Percentiles rank a stretch among this genome's conserved stretches.
Conservation (phyloP, 208 protist species). For the Trypanosoma avium region DNA sequence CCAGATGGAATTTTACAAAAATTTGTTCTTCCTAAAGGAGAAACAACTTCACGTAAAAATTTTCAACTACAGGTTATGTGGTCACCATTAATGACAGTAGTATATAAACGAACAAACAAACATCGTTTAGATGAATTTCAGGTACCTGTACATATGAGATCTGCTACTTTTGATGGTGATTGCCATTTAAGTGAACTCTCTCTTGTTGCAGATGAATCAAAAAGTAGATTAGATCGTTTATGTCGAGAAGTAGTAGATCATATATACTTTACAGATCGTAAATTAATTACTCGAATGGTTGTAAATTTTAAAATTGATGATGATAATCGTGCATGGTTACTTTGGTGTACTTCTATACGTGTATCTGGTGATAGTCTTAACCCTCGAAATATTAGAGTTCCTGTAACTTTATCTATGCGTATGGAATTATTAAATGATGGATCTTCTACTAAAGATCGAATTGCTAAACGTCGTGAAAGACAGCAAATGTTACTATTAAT, state of each 20-base stretch:
- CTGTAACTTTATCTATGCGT: constrained; percentile 59
- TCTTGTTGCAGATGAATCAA: constrained; percentile 83
- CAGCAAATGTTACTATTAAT: constrained; percentile 76
- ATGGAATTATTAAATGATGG: constrained; percentile 75
- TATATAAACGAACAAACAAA: constrained; percentile 84
- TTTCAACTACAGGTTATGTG: constrained; percentile 85
- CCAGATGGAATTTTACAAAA: constrained; percentile 90
- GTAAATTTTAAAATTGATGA: constrained; percentile 85
- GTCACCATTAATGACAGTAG: constrained; percentile 83
- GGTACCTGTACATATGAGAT: constrained; percentile 51
- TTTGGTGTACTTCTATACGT: constrained; percentile 82
- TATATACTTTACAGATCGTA: constrained; percentile 81
- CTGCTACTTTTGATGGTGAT: constrained; percentile 85
- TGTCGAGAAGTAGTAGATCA: constrained; percentile 87
- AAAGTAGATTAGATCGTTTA: constrained; percentile 60
- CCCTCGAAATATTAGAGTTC: constrained; percentile 67
- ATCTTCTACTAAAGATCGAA: constrained; percentile 45
- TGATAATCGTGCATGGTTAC: constrained; percentile 65
- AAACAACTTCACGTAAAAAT: constrained; percentile 66
- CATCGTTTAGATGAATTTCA: constrained; percentile 61
- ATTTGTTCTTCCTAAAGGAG: constrained; percentile 87
- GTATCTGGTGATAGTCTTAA: constrained; percentile 74
- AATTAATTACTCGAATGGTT: constrained; percentile 78
- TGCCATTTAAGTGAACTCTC: constrained; percentile 75
- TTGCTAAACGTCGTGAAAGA: constrained; percentile 35